phyloP scores from a whole-genome alignment of 495 filamentous ascomycete genomes.

The Daldinia concentrica region DNA sequence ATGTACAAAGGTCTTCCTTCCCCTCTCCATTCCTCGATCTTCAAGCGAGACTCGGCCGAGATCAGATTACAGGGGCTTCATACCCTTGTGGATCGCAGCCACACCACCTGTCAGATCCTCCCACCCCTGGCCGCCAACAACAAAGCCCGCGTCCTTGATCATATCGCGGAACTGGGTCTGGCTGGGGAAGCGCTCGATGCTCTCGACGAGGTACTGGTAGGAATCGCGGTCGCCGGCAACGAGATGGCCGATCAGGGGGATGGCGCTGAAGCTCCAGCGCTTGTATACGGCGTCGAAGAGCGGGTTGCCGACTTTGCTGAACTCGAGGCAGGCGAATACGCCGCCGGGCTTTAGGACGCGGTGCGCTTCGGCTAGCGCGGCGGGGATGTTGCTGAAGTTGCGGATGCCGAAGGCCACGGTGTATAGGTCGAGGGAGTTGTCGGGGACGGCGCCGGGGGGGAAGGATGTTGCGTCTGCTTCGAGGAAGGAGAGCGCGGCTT shows the following conservation, averaged over 20 bases:
- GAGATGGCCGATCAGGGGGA: constrained; percentile 93
- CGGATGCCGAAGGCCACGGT: constrained; percentile 98
- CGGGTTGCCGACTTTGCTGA: constrained; percentile 79
- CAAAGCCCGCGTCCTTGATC: constrained; percentile 89
- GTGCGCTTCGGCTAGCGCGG: constrained; percentile 80
- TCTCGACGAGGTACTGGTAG: constrained; percentile 99
- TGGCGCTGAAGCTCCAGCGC: constrained; percentile 93
- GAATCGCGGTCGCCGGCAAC: constrained; percentile 94
- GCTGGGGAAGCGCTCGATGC: constrained; percentile 90
- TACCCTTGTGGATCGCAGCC: constrained; percentile 94
- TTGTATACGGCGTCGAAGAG: constrained; percentile 90
- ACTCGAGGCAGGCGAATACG: constrained; percentile 97
- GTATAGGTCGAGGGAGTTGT: constrained; percentile 82
- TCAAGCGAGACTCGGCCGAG: neutral
- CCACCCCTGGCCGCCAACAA: constrained; percentile 80
- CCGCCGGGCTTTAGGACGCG: constrained; percentile 93
- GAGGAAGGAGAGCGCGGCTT: constrained; percentile 72
- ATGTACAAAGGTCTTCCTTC: constrained; percentile 17
- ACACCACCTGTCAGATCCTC: constrained; percentile 92
- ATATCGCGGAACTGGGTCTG: constrained; percentile 86
- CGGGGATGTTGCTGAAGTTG: constrained; percentile 90
- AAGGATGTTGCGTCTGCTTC: constrained; percentile 91
- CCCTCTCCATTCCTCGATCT: neutral
- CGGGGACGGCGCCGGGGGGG: constrained; percentile 61
- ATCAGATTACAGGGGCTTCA: constrained; percentile 72